A percentile compares a stretch with the other conserved stretches of the same genome.
These are phyloP conservation scores for Loxodes magnus DNA, from an alignment of 73 alveolate genomes.

Conservation along the genomic window DNA sequence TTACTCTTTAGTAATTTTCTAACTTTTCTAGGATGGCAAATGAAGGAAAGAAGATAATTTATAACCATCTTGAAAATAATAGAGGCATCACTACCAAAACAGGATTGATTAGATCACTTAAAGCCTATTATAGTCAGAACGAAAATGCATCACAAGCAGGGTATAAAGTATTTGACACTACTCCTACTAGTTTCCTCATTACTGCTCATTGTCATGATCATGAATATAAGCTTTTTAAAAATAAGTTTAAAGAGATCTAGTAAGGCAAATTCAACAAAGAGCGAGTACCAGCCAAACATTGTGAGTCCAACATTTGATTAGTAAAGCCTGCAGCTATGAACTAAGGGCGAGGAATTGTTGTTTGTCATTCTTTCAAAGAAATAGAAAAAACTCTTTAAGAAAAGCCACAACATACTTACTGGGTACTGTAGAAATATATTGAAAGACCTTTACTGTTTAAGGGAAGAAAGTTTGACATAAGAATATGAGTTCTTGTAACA, in stretches of 20 bases:
- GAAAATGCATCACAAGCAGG: slow-evolving; percentile 33
- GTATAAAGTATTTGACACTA: slow-evolving; percentile 38
- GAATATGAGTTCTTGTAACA: slow-evolving; percentile 78
- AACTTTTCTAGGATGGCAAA: slow-evolving; percentile 8
- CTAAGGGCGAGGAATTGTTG: slow-evolving; percentile 84
- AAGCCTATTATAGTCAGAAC: slow-evolving; percentile 23
- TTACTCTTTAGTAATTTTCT: slow-evolving; percentile 16
- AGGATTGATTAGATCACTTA: slow-evolving; percentile 41
- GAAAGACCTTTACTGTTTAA: slow-evolving; percentile 79
- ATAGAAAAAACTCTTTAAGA: slow-evolving; percentile 33
- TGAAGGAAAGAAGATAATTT: slow-evolving; percentile 11
- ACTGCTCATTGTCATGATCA: slow-evolving; percentile 31
- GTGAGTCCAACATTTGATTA: slow-evolving; percentile 77
- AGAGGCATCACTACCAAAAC: slow-evolving; percentile 36
- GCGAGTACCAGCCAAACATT: slow-evolving; percentile 60
- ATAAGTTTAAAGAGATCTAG: slow-evolving; percentile 28
- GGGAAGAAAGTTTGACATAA: slow-evolving; percentile 80
- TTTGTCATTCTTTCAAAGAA: slow-evolving; percentile 60
- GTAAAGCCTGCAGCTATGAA: slow-evolving; percentile 80
- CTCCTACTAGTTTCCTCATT: slow-evolving; percentile 45
- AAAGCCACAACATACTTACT: slow-evolving; percentile 24
- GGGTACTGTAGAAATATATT: slow-evolving; percentile 78
- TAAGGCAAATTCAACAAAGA: slow-evolving; percentile 36
- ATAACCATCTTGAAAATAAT: slow-evolving; percentile 40
- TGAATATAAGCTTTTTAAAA: slow-evolving; percentile 15